Conservation (phyloP, 768 basidiomycete genomes). For the Leucocoprinus sp. region DNA sequence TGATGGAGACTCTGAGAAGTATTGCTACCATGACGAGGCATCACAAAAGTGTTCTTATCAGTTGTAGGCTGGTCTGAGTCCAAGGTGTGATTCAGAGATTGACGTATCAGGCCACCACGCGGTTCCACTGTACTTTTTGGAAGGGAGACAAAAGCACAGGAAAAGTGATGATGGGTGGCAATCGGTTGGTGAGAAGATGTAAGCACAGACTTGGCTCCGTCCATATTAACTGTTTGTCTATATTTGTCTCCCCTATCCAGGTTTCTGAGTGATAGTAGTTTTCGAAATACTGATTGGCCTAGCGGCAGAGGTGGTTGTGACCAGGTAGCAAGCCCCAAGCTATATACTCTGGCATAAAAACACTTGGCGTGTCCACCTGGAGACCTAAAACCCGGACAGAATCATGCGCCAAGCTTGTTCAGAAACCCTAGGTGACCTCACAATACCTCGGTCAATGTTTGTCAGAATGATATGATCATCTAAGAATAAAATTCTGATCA, state of each 20-base stretch:
- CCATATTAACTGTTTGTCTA: constrained; percentile 16
- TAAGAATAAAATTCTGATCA: too few species aligned
- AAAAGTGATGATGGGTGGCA: constrained; percentile 4
- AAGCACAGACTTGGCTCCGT: constrained; percentile 13
- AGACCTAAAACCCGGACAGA: too few species aligned
- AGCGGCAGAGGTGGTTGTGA: not conserved
- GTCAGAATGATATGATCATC: too few species aligned
- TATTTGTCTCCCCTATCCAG: constrained; percentile 14
- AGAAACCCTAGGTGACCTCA: too few species aligned
- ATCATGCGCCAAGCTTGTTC: too few species aligned
- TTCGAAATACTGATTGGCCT: constrained; percentile 4
- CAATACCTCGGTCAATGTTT: too few species aligned
- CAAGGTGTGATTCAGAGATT: not conserved
- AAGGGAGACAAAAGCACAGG: not conserved
- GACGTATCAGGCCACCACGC: not conserved
- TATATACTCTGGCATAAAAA: too few species aligned
- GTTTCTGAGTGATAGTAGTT: constrained; percentile 12
- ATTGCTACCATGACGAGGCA: constrained; percentile 24
- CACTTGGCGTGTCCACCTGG: not conserved
- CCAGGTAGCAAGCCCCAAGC: not conserved
- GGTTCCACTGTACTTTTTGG: not conserved
- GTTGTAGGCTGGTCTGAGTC: not conserved
- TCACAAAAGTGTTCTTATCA: not conserved
- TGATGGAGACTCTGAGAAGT: constrained; percentile 14
- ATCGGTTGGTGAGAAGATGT: constrained; percentile 10